A percentile compares a stretch with the other conserved stretches of the same genome.
Conservation (phyloP, 441 rosid genomes). For the Brassica hybrid region DNA sequence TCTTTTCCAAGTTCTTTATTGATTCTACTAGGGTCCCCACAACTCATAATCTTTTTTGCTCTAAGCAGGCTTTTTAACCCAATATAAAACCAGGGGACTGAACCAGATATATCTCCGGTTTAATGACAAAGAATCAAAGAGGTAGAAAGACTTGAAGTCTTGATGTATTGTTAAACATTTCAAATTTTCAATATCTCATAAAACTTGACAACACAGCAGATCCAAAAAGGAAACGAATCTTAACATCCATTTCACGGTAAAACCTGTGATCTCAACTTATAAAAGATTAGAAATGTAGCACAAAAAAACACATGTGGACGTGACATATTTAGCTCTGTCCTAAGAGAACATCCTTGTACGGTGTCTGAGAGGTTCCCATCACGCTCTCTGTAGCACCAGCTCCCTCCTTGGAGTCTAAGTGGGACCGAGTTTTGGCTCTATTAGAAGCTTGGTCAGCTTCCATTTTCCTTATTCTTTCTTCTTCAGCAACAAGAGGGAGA, state of each 20-base stretch:
- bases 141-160: neutral
- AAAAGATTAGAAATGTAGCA: too few relatives aligned
- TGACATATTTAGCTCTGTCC: constrained; percentile 46
- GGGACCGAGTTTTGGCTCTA: constrained; percentile 27
- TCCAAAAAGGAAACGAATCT: too few relatives aligned
- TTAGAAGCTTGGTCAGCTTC: constrained; percentile 40
- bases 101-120: neutral
- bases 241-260: too few relatives aligned
- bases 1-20: neutral
- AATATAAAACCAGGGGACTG: neutral
- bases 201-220: too few relatives aligned
- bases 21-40: neutral
- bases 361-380: constrained; percentile 43
- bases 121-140: neutral
- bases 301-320: constrained; percentile 16
- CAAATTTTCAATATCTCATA: too few relatives aligned
- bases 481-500: constrained; percentile 61
- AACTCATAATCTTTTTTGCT: neutral
- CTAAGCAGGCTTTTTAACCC: neutral
- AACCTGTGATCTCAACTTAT: too few relatives aligned
- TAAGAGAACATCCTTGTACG: constrained; percentile 76
- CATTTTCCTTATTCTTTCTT: constrained; percentile 48
- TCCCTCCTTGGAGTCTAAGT: neutral
- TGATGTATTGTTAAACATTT: neutral
- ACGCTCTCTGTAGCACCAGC: neutral